Evolutionary conservation across 345 rosid species (phyloP), one percentile per base, ranked within the genome.

Genomic region (Linum tenue): DNA sequence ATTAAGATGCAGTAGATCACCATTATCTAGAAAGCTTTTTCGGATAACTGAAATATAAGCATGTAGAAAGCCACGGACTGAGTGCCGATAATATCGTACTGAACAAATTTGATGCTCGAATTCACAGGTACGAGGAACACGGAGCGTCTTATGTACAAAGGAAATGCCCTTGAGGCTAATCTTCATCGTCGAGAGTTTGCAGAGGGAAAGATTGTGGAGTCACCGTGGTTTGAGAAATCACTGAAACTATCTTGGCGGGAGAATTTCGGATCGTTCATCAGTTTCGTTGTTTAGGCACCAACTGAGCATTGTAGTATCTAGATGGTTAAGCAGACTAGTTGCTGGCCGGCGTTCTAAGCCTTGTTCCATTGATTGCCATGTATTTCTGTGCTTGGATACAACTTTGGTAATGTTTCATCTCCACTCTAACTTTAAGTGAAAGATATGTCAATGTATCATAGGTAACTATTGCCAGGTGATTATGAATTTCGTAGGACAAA

Each of bases 111-210:
- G n/a, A 6, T n/a, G 2, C 59, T 8, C 0, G 41, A 62, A 38
- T 70, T 78, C 67, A 58, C 81, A 94, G 99, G 91, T 89, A 84
- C 14, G 99, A 95, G 67, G 99, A 95, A 74, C 99, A 95, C 41
- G 99, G 99, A 51, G 96, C 96, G 64, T 86, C 96, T 3, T 91
- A 91, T 61, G 77, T 91, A 60, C 99, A 95, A 74, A 81, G 99
- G 73, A 95, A 95, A 78, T 95, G 97, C 83, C 97, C 97, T 17
- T 95, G 72, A 80, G 37, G 31, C 31, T 0, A 17, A 15, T 56
- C 59, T 43, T 11, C 6, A 43, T 43, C 50, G 10, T 0, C 31
- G 31, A 22, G 31, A 22, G 31, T 22, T 0, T 1, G 31, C 31
- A 22, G 31, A 22, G 31, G 31, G 31, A 1, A 22, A 22, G 31